Conservation (phyloP, 768 basidiomycete genomes). For the Tricholoma terreum region DNA sequence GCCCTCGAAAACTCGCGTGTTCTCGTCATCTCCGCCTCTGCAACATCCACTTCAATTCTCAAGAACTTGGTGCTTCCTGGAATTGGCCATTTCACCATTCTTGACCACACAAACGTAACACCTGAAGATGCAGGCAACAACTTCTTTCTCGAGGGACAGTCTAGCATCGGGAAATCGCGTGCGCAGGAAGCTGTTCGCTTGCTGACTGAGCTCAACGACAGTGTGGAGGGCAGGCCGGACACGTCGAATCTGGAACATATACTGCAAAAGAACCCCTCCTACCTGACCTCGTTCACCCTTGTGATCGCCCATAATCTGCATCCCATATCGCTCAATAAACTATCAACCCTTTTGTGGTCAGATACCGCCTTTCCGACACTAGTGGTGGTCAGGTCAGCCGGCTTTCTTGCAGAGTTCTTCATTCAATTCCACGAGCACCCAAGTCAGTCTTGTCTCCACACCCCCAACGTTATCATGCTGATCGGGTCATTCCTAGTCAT, state of each 20-base stretch:
- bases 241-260: conserved; percentile 53
- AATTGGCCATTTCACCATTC: conserved; percentile 91
- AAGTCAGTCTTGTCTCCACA: conserved; percentile 44
- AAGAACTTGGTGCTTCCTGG: conserved; percentile 98
- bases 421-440: conserved; percentile 89
- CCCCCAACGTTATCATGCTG: background rate
- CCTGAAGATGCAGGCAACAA: conserved; percentile 89
- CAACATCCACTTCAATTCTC: conserved; percentile 83
- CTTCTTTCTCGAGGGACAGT: conserved; percentile 82
- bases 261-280: conserved; percentile 51
- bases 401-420: conserved; percentile 86
- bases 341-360: conserved; percentile 69
- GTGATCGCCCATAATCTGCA: conserved; percentile 85
- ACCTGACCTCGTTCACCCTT: conserved; percentile 65
- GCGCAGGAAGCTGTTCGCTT: conserved; percentile 77
- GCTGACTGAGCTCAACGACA: conserved; percentile 83
- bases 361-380: conserved; percentile 60
- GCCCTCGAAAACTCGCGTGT: conserved; percentile 84
- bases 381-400: conserved; percentile 77
- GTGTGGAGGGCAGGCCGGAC: conserved; percentile 71
- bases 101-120: conserved; percentile 61
- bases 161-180: conserved; percentile 77
- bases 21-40: conserved; percentile 75
- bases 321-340: conserved; percentile 47
- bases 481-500: conserved; percentile 55